These are phyloP conservation scores for Starmera caribaea DNA, from an alignment of 805 yeast genomes.

Conservation along the genomic window DNA sequence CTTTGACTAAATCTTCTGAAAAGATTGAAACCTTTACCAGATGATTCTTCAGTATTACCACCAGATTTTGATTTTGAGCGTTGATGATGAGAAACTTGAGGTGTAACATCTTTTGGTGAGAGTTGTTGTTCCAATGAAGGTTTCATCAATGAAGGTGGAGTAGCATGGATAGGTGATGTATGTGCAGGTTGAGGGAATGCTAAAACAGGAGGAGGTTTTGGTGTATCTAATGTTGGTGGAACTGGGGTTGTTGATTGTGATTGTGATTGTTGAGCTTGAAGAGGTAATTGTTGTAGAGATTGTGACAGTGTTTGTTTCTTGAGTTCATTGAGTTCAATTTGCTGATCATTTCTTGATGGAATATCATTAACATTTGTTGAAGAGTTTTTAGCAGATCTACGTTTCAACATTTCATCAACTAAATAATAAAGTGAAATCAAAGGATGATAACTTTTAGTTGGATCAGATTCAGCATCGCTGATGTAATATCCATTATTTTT, in stretches of 20 bases:
- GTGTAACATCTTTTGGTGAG: constrained; percentile 23
- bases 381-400: constrained; percentile 48
- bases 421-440: constrained; percentile 77
- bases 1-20: constrained; percentile 21
- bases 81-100: constrained; percentile 26
- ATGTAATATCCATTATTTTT: constrained; percentile 8
- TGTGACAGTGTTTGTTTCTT: background rate
- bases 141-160: constrained; percentile 28
- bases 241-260: background rate
- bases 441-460: constrained; percentile 84
- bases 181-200: constrained; percentile 40
- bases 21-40: constrained; percentile 16
- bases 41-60: constrained; percentile 2
- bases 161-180: constrained; percentile 40
- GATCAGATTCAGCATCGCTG: constrained; percentile 26
- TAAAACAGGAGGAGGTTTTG: constrained; percentile 29
- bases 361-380: constrained; percentile 16
- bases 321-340: constrained; percentile 3
- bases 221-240: constrained; percentile 15
- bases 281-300: constrained; percentile 2
- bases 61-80: constrained; percentile 20
- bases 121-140: constrained; percentile 22
- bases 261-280: constrained; percentile 5
- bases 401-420: constrained; percentile 72
- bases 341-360: constrained; percentile 16